A percentile compares a stretch with the other conserved stretches of the same genome.
Conservation (phyloP, 2,329 filamentous ascomycete species). For the Aspergillus sojae region DNA sequence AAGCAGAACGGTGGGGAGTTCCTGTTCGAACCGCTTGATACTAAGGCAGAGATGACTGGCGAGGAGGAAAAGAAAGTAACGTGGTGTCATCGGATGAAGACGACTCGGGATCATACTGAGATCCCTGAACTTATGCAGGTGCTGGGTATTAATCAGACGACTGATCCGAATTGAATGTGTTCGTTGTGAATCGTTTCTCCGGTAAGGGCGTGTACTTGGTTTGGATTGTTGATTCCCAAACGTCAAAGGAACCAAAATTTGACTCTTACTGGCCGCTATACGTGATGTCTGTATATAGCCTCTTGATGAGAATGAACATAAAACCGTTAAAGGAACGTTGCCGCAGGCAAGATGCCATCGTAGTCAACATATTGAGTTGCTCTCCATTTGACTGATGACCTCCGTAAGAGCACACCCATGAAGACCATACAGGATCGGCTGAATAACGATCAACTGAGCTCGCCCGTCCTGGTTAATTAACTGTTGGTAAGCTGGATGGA, state of each 20-base stretch:
- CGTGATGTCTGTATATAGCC: too few relatives aligned
- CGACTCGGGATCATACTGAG: conserved; percentile 76
- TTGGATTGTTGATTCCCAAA: background rate
- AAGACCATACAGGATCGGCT: rapidly evolving
- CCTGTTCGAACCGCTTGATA: conserved; percentile 61
- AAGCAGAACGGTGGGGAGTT: conserved; percentile 77
- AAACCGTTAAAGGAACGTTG: too few relatives aligned
- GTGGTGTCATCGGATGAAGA: conserved; percentile 83
- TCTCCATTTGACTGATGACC: background rate
- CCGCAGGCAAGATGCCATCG: too few relatives aligned
- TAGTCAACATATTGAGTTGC: too few relatives aligned
- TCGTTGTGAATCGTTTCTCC: rapidly evolving
- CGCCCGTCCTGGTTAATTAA: too few relatives aligned
- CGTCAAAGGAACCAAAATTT: background rate
- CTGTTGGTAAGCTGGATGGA: too few relatives aligned
- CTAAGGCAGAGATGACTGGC: background rate
- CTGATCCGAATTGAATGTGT: background rate
- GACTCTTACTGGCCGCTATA: background rate
- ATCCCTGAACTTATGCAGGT: conserved; percentile 40
- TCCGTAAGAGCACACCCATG: background rate
- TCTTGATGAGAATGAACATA: too few relatives aligned
- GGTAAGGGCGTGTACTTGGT: background rate
- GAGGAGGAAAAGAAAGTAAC: conserved; percentile 50
- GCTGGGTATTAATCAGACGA: background rate
- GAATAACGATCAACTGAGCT: too few relatives aligned